A percentile compares a stretch with the other conserved stretches of the same genome.
Conservation (phyloP, 345 rosid genomes). For the Aquilaria yunnanensis region DNA sequence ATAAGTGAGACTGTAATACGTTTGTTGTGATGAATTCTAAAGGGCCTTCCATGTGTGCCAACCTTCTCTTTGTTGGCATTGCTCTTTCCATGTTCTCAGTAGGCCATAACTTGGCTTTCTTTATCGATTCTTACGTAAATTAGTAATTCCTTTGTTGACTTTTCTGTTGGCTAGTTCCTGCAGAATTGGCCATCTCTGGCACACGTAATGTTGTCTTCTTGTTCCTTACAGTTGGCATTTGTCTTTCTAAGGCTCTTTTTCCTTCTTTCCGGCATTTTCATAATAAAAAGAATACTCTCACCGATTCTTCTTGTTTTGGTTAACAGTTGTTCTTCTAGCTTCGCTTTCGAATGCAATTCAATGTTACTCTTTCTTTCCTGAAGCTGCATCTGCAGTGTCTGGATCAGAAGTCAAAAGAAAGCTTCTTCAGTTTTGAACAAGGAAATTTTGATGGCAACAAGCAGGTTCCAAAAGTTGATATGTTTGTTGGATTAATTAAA, state of each 20-base stretch:
- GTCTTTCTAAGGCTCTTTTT: conserved; percentile 28
- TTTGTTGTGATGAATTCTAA: too few species aligned
- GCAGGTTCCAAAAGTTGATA: background rate
- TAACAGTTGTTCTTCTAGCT: background rate
- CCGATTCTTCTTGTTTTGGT: background rate
- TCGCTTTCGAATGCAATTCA: too few species aligned
- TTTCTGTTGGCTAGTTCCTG: conserved; percentile 37
- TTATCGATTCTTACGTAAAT: background rate
- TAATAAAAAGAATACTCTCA: conserved; percentile 4
- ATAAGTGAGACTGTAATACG: too few species aligned
- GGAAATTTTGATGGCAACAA: too few species aligned
- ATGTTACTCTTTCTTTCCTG: background rate
- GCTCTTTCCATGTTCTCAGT: too few species aligned
- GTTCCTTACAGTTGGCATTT: conserved; percentile 37
- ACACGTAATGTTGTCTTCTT: conserved; percentile 13
- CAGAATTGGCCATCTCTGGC: conserved; percentile 14
- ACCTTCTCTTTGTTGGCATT: too few species aligned
- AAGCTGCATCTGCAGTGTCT: background rate
- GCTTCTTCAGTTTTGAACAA: conserved; percentile 1
- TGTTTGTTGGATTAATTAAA: conserved; percentile 18
- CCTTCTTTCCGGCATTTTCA: conserved; percentile 41
- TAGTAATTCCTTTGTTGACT: conserved; percentile 11
- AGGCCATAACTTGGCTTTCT: too few species aligned
- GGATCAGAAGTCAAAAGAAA: background rate
- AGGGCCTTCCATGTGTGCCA: too few species aligned